phyloP scores from a whole-genome alignment of 305 asterid species.

The Caryopteris hybrid region DNA sequence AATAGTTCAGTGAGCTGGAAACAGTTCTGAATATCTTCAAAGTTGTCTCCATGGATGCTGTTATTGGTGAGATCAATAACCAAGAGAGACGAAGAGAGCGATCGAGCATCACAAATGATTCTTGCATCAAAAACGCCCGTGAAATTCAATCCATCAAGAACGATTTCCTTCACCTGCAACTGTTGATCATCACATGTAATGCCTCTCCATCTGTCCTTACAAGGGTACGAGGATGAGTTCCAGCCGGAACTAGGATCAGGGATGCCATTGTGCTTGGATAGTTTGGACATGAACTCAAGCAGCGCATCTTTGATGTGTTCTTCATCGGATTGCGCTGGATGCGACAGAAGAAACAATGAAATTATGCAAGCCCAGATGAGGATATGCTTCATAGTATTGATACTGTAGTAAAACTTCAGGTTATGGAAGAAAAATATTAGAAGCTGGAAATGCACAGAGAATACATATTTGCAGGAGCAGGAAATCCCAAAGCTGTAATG shows the following conservation, averaged over 20 bases:
- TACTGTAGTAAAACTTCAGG: background rate
- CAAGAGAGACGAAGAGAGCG: constrained; percentile 30
- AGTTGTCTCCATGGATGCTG: constrained; percentile 26
- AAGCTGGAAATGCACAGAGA: background rate
- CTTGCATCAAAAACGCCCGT: constrained; percentile 40
- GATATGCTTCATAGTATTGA: constrained; percentile 4
- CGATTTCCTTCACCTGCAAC: constrained; percentile 24
- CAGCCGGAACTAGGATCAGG: constrained; percentile 27
- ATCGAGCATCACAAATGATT: constrained; percentile 34
- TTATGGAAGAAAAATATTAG: background rate
- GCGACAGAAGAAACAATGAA: constrained; percentile 4
- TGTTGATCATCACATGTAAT: constrained; percentile 30
- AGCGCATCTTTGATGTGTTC: constrained; percentile 24
- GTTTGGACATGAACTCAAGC: constrained; percentile 34
- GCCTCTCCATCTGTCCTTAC: constrained; percentile 46
- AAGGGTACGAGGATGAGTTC: constrained; percentile 50
- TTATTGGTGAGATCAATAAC: constrained; percentile 31
- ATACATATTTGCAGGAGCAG: constrained; percentile 8
- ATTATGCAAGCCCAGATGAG: background rate
- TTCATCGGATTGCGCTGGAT: constrained; percentile 26
- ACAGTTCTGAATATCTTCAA: constrained; percentile 45
- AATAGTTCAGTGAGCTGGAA: constrained; percentile 32
- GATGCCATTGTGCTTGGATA: constrained; percentile 25
- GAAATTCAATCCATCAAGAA: constrained; percentile 35
- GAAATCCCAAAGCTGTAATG: constrained; percentile 2